Evolutionary conservation across 2,329 filamentous ascomycete species (phyloP).

Genomic region (Pseudonectria buxi): DNA sequence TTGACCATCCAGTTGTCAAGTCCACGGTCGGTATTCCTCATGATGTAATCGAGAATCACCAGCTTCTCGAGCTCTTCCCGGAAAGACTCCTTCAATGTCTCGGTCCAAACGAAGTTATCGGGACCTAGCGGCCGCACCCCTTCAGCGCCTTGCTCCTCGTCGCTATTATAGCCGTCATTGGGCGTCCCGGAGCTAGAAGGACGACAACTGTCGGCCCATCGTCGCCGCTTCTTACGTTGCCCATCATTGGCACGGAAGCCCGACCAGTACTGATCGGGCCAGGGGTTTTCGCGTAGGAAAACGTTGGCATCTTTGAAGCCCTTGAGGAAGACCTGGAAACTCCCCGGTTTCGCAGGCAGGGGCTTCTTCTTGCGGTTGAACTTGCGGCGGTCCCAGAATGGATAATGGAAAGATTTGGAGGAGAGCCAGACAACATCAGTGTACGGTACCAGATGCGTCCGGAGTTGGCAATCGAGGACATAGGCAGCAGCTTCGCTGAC

Average conservation of each 20-base stretch:
- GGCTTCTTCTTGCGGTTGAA: constrained; percentile 83
- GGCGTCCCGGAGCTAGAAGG: constrained; percentile 45
- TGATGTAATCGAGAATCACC: constrained; percentile 96
- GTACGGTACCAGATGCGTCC: constrained; percentile 89
- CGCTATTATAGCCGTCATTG: constrained; percentile 59
- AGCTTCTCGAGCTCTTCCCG: constrained; percentile 93
- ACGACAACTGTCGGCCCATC: constrained; percentile 77
- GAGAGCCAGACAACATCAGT: constrained; percentile 92
- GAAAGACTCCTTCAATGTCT: constrained; percentile 81
- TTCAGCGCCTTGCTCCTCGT: constrained; percentile 44
- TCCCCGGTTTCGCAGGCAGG: constrained; percentile 83
- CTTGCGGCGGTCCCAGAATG: constrained; percentile 89
- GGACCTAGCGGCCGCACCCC: constrained; percentile 46
- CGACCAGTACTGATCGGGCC: constrained; percentile 80
- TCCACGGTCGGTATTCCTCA: constrained; percentile 95
- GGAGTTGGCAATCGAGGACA: constrained; percentile 82
- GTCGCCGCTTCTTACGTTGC: constrained; percentile 51
- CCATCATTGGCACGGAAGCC: constrained; percentile 64
- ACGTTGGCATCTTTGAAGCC: constrained; percentile 96
- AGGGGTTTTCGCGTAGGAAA: constrained; percentile 90
- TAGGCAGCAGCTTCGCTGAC: constrained; percentile 97
- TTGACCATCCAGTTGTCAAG: constrained; percentile 99
- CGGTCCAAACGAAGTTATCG: constrained; percentile 75
- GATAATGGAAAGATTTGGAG: constrained; percentile 96
- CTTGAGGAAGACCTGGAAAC: constrained; percentile 95